These are phyloP conservation scores for Gigaspora rosea DNA, from an alignment of 192 early-diverging fungal species.

Conservation along the genomic window DNA sequence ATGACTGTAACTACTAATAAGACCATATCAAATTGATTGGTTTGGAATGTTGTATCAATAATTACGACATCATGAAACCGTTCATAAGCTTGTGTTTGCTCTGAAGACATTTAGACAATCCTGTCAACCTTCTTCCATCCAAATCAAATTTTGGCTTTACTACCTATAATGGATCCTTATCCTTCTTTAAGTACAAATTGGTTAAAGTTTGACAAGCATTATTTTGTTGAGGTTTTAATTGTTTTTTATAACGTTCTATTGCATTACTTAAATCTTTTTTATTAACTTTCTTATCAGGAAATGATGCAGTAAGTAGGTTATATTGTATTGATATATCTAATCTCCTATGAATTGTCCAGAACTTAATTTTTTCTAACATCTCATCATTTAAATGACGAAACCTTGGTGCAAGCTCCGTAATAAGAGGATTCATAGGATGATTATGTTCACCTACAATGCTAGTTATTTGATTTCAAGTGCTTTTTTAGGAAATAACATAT, in stretches of 20 bases:
- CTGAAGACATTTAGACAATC: not conserved
- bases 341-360: not conserved
- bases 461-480: too few relatives aligned
- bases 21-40: not conserved
- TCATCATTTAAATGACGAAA: not conserved
- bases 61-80: not conserved
- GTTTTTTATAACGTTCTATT: not conserved
- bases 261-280: conserved; percentile 6
- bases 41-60: not conserved
- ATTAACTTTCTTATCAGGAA: not conserved
- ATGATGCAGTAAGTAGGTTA: not conserved
- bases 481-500: too few relatives aligned
- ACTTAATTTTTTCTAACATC: conserved; percentile 1
- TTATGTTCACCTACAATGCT: too few relatives aligned
- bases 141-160: not conserved
- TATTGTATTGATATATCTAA: not conserved
- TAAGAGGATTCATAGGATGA: not conserved
- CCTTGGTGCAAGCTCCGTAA: not conserved
- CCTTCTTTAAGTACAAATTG: not conserved
- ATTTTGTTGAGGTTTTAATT: not conserved
- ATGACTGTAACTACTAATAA: not conserved
- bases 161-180: not conserved
- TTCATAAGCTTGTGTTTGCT: not conserved
- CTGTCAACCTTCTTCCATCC: not conserved
- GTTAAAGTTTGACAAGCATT: not conserved